Evolutionary conservation across 768 basidiomycete species (phyloP), one percentile per base, ranked within the genome.

Genomic region (Nevesoporus exiguus): DNA sequence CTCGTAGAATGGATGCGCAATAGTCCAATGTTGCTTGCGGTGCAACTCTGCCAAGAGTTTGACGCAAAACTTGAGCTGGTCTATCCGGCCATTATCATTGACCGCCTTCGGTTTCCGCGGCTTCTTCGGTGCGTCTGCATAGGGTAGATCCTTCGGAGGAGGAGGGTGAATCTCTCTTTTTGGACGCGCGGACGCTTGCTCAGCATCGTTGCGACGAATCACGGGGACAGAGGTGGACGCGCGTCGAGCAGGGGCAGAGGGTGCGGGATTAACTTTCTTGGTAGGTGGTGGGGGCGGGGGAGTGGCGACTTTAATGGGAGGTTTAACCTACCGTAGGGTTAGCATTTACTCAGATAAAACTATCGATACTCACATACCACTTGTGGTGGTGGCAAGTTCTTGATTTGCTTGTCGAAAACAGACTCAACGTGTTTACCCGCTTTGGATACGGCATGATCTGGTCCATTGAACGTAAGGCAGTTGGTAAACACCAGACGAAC

Each of bases 81-180:
- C 91, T 24, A 76, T 79, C 10, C 85, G 85, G 15, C 85, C 81
- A 54, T 86, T 84, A 54, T 85, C 82, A 68, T 82, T 84, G 41
- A 72, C 70, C 36, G 64, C 69, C 69, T 89, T 88, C 46, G 73
- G 71, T 65, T 83, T 85, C 57, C 84, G 79, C 51, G 77, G 71
- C 69, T 86, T 86, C 74, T 85, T 87, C 29, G 89, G 85, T 3
- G 66, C 78, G 66, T 92, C 90, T 13, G 82, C 82, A 67, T 96
- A 97, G 0, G 87, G 81, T 10, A 94, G 71, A 63, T 98, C 96
- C 71, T 93, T 95, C 0, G 93, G 85, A 21, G 93, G 88, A 11
- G 95, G 96, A 4, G 96, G 92, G 66, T 98, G 96, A 27, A 98
- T 95, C 71, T 99, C 97, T 50, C 97, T 90, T 74, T 98, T 98